Base-by-base conservation (phyloP, 2,329 filamentous ascomycete genomes). In the Keithomyces neogunnii region DNA sequence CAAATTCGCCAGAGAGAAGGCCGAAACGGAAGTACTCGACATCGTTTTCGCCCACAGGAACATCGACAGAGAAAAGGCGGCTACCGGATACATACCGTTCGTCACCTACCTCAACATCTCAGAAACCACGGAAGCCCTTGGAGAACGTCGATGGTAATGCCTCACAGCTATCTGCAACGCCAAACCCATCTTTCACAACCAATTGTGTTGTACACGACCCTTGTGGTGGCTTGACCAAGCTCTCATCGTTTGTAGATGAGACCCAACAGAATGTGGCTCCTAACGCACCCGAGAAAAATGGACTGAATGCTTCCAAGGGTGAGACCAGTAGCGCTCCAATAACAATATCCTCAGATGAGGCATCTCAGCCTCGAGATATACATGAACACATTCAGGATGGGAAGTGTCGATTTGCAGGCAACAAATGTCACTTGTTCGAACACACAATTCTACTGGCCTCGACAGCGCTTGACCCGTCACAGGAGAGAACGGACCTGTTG, bases 361-460 rank as follows among this genome's bases (percentile, higher is more conserved):
- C 45, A 8, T 29, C 39, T 3, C 44, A 33, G 11, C 31, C 10
- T 13, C 29, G 30, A 31, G 10, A 42, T 5, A n/a, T n/a, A 13
- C 13, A 3, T 11, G 28, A 11, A 3, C n/a, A 40, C 9, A 13
- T 33, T 4, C n/a, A 9, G 0, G 10, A 11, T 4, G 9, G 36
- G 19, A 19, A 19, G 10, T 77, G 74, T 53, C 53, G 55, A 1
- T 63, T 66, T 36, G 63, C 61, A 7, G 62, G 63, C 4, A 42
- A 56, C 0, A 50, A 61, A 7, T 80, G 77, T 53, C 59, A 62
- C 1, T 57, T 80, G 28, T 56, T 60, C 0, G 63, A 61, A 13
- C 65, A 56, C 36, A 59, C 62, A 0, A 56, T 80, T 33, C 54
- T 80, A 2, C 59, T 79, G 2, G 66, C 73, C 0, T 69, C 71